phyloP scores from a whole-genome alignment of 768 basidiomycete genomes.

The Leccinum ochraceum region DNA sequence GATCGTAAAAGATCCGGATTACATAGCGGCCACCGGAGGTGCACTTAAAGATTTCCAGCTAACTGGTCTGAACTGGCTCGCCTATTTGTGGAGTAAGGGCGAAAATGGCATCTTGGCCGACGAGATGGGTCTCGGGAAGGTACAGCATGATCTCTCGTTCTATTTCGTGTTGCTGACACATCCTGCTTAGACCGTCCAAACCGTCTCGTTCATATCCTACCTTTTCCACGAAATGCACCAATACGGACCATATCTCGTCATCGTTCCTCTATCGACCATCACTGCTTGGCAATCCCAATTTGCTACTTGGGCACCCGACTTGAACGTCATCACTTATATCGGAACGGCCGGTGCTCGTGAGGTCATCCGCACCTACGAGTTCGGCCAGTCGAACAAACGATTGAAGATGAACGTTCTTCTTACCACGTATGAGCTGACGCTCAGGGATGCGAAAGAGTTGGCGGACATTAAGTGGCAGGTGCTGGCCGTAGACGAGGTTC shows the following conservation, averaged over 20 bases:
- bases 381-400: conserved; percentile 83
- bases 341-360: conserved; percentile 86
- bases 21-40: conserved; percentile 76
- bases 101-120: conserved; percentile 98
- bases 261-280: conserved; percentile 96
- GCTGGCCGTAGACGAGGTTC: conserved; percentile 91
- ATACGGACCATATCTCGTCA: conserved; percentile 96
- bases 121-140: conserved; percentile 99
- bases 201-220: conserved; percentile 91
- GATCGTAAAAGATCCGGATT: conserved; percentile 86
- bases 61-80: conserved; percentile 98
- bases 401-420: conserved; percentile 96
- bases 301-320: conserved; percentile 89
- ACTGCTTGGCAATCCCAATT: conserved; percentile 99
- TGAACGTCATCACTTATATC: conserved; percentile 97
- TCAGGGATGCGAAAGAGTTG: conserved; percentile 88
- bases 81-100: conserved; percentile 91
- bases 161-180: conserved; percentile 13
- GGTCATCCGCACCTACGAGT: conserved; percentile 91
- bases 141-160: conserved; percentile 27
- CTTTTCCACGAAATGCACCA: conserved; percentile 91
- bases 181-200: conserved; percentile 79
- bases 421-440: conserved; percentile 94
- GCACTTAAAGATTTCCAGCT: conserved; percentile 97
- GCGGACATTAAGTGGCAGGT: conserved; percentile 97